Conservation (phyloP, 306 rosid genomes). For the Cucumis hystrix region DNA sequence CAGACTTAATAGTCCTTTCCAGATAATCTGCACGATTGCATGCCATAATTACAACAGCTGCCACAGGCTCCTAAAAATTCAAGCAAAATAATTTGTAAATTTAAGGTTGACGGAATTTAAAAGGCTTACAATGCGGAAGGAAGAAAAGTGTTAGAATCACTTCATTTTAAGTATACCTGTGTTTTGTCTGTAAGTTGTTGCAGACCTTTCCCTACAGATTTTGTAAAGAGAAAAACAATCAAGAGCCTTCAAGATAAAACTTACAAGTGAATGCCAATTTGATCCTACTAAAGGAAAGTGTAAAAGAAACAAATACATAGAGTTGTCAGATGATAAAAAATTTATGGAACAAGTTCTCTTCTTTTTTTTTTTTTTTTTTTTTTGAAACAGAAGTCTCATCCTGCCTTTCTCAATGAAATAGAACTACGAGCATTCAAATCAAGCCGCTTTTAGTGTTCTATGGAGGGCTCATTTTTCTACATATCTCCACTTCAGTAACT, state of each 20-base stretch:
- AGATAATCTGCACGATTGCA: slow-evolving; percentile 96
- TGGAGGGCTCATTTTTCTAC: not conserved
- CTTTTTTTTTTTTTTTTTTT: too few relatives aligned
- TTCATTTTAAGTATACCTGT: slow-evolving; percentile 40
- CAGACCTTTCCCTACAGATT: slow-evolving; percentile 62
- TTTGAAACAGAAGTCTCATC: too few relatives aligned
- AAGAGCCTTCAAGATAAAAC: slow-evolving; percentile 13
- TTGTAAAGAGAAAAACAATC: slow-evolving; percentile 10
- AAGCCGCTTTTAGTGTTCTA: not conserved
- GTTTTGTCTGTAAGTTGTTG: slow-evolving; percentile 48
- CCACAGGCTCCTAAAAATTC: slow-evolving; percentile 70
- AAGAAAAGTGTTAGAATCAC: slow-evolving; percentile 10
- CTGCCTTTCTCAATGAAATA: not conserved
- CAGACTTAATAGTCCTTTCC: slow-evolving; percentile 69
- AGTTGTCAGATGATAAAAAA: not conserved
- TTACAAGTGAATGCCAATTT: not conserved
- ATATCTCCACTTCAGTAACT: not conserved
- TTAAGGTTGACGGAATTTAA: not conserved
- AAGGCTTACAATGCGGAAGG: slow-evolving; percentile 11
- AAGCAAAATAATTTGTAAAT: slow-evolving; percentile 12
- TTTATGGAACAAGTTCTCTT: not conserved
- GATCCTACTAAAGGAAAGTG: not conserved
- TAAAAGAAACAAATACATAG: not conserved
- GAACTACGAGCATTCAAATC: not conserved
- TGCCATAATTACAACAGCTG: slow-evolving; percentile 97